These are phyloP conservation scores for Fusarium dimerum DNA, from an alignment of 2,329 filamentous ascomycete species.

Conservation along the genomic window DNA sequence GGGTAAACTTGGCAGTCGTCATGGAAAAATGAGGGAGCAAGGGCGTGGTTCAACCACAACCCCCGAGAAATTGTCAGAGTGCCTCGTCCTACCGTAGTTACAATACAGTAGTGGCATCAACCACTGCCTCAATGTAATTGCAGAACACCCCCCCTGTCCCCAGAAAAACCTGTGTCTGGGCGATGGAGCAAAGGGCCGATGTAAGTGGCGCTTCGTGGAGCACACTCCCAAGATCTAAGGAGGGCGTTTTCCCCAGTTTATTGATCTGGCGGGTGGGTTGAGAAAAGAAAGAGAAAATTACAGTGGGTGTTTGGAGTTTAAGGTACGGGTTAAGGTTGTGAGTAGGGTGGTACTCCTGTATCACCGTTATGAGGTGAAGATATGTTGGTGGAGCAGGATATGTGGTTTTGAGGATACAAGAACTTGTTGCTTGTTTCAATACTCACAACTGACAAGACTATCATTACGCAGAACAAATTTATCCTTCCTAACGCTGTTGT, in stretches of 20 bases:
- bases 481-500: too few relatives aligned
- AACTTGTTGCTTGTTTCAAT: too few relatives aligned
- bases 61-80: constrained; percentile 14
- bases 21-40: constrained; percentile 21
- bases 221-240: not conserved
- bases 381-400: too few relatives aligned
- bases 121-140: too few relatives aligned
- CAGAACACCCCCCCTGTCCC: too few relatives aligned
- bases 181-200: constrained; percentile 26
- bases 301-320: not conserved
- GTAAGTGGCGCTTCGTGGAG: constrained; percentile 25
- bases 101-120: not conserved
- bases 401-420: too few relatives aligned
- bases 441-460: too few relatives aligned
- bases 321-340: not conserved
- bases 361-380: too few relatives aligned
- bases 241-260: constrained; percentile 7
- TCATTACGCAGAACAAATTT: too few relatives aligned
- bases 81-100: constrained; percentile 1
- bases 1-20: constrained; percentile 32
- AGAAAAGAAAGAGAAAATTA: not conserved
- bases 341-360: too few relatives aligned
- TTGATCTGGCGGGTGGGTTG: too few relatives aligned
- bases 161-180: not conserved
- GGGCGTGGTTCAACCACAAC: constrained; percentile 1